Evolutionary conservation across 2,329 filamentous ascomycete genomes (phyloP).

Genomic region (Aspergillus tamarii): DNA sequence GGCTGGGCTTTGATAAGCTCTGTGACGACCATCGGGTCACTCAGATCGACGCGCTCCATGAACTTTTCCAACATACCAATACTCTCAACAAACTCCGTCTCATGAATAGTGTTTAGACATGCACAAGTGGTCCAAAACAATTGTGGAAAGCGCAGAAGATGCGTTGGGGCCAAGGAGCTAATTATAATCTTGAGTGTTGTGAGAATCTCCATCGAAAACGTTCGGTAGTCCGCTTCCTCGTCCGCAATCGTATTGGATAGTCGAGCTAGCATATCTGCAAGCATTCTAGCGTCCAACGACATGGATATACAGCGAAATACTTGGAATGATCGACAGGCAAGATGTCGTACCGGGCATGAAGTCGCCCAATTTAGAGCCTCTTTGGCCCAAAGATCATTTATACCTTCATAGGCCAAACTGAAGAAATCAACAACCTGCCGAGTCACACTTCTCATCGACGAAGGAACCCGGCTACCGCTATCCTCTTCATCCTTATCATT

Average conservation of each 20-base stretch:
- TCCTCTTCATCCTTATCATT: slow-evolving; percentile 75
- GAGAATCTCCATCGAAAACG: slow-evolving; percentile 96
- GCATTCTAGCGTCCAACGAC: slow-evolving; percentile 87
- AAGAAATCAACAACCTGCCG: slow-evolving; percentile 83
- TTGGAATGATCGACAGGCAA: slow-evolving; percentile 96
- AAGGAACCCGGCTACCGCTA: slow-evolving; percentile 77
- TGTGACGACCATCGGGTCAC: slow-evolving; percentile 67
- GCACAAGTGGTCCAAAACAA: slow-evolving; percentile 98
- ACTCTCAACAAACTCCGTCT: slow-evolving; percentile 89
- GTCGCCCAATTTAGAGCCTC: slow-evolving; percentile 94
- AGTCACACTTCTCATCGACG: slow-evolving; percentile 84
- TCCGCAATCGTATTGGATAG: slow-evolving; percentile 97
- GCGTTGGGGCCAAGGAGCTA: slow-evolving; percentile 74
- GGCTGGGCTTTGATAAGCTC: slow-evolving; percentile 79
- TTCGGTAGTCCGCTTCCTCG: slow-evolving; percentile 90
- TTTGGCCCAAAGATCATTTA: slow-evolving; percentile 89
- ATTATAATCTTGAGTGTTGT: slow-evolving; percentile 94
- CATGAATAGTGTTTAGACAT: slow-evolving; percentile 94
- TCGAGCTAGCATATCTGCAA: slow-evolving; percentile 93
- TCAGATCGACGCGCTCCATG: slow-evolving; percentile 80
- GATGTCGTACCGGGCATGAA: slow-evolving; percentile 89
- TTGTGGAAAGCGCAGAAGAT: slow-evolving; percentile 87
- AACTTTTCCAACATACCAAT: slow-evolving; percentile 89
- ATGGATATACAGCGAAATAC: slow-evolving; percentile 94
- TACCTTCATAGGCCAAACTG: slow-evolving; percentile 77